Evolutionary conservation across 345 rosid genomes (phyloP).

Genomic region (Salix dunnii): DNA sequence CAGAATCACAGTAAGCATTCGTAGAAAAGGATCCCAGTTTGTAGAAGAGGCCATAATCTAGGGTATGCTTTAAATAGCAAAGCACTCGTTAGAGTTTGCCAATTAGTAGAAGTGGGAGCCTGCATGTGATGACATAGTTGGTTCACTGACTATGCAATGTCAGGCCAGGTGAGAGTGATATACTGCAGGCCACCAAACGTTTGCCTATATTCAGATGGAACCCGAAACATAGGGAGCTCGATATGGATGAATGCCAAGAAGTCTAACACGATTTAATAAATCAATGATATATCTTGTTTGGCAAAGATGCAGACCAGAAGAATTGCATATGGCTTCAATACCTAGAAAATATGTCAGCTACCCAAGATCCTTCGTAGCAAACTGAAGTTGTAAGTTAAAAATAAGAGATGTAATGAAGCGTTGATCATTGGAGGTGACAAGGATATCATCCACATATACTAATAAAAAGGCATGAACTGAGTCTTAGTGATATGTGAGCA

Average conservation of each 20-base stretch:
- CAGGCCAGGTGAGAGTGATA: too few relatives aligned
- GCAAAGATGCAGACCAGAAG: not conserved
- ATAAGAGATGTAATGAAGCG: not conserved
- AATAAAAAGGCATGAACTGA: too few relatives aligned
- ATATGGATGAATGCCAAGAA: not conserved
- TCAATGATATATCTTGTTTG: not conserved
- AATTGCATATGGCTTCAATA: too few relatives aligned
- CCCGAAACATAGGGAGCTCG: not conserved
- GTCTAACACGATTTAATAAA: not conserved
- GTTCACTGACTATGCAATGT: too few relatives aligned
- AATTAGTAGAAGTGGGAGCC: too few relatives aligned
- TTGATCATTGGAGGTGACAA: not conserved
- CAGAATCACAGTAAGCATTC: too few relatives aligned
- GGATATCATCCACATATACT: not conserved
- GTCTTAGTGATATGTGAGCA: not conserved
- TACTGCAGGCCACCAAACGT: not conserved
- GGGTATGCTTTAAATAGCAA: too few relatives aligned
- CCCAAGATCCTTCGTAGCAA: not conserved
- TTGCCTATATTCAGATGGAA: too few relatives aligned
- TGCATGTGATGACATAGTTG: too few relatives aligned
- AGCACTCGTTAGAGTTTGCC: too few relatives aligned
- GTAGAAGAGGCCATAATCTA: too few relatives aligned
- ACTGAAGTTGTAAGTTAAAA: not conserved
- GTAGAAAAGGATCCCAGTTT: too few relatives aligned
- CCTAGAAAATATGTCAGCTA: not conserved